Evolutionary conservation across 306 rosid genomes (phyloP).

Genomic region (Vigna reflexopilosa): DNA sequence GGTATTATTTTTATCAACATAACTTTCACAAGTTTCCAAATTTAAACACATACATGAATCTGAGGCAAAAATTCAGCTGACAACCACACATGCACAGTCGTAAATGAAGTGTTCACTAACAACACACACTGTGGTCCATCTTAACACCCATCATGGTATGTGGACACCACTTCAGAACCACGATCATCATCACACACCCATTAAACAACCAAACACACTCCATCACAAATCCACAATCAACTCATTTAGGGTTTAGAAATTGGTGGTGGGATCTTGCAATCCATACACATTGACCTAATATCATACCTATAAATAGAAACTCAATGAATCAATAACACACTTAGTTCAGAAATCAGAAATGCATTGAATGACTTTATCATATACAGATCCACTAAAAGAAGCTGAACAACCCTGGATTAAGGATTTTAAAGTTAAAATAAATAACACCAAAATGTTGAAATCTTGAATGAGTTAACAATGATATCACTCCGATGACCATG

Average conservation of each 20-base stretch:
- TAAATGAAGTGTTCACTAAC: slow-evolving; percentile 38
- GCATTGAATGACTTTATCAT: not conserved
- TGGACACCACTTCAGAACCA: slow-evolving; percentile 41
- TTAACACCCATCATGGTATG: slow-evolving; percentile 38
- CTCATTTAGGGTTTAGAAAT: slow-evolving; percentile 18
- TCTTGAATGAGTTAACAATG: not conserved
- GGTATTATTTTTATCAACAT: no score
- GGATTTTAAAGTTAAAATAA: not conserved
- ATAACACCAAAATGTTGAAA: not conserved
- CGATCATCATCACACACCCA: slow-evolving; percentile 37
- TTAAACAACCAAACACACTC: slow-evolving; percentile 24
- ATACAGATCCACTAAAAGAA: slow-evolving; percentile 7
- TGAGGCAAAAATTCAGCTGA: not conserved
- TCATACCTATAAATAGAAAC: not conserved
- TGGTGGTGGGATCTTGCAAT: not conserved
- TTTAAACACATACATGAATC: slow-evolving; percentile 12
- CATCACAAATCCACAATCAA: slow-evolving; percentile 23
- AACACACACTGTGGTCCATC: slow-evolving; percentile 36
- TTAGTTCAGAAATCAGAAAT: no score
- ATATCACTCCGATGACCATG: not conserved
- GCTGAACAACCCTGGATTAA: not conserved
- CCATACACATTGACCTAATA: not conserved
- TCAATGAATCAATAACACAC: not conserved
- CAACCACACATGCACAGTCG: slow-evolving; percentile 42
- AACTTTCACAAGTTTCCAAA: not conserved